Evolutionary conservation across 164 flowering plant species (phyloP).

Genomic region (Malania oleifera): DNA sequence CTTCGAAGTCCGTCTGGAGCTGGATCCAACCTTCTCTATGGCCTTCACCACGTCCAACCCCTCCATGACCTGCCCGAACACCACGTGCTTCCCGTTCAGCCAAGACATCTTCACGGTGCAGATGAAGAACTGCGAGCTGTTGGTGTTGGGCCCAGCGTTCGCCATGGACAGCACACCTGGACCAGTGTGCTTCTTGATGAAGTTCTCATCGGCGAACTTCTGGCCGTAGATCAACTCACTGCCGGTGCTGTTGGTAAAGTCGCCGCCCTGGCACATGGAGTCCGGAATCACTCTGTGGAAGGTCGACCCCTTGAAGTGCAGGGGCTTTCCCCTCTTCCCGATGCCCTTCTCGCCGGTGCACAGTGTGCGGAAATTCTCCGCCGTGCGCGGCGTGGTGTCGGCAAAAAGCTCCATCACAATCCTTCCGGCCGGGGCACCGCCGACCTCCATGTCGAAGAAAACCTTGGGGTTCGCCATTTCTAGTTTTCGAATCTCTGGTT

Average conservation of each 20-base stretch:
- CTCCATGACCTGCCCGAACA: slow-evolving; percentile 54
- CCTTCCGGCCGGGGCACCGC: slow-evolving; percentile 55
- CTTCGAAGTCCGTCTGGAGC: slow-evolving; percentile 32
- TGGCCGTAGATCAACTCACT: slow-evolving; percentile 72
- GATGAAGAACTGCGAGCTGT: slow-evolving; percentile 62
- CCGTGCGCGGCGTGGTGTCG: slow-evolving; percentile 52
- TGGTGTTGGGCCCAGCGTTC: slow-evolving; percentile 49
- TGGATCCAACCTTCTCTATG: slow-evolving; percentile 46
- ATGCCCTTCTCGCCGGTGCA: slow-evolving; percentile 84
- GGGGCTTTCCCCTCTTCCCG: slow-evolving; percentile 61
- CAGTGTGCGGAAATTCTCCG: slow-evolving; percentile 80
- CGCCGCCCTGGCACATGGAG: slow-evolving; percentile 83
- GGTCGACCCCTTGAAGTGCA: slow-evolving; percentile 67
- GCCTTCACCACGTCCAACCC: slow-evolving; percentile 49
- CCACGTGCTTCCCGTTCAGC: slow-evolving; percentile 67
- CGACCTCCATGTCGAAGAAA: slow-evolving; percentile 74
- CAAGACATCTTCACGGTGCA: slow-evolving; percentile 50
- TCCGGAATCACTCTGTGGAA: slow-evolving; percentile 77
- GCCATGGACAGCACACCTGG: slow-evolving; percentile 55
- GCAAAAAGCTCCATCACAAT: slow-evolving; percentile 80
- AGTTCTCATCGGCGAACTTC: slow-evolving; percentile 66
- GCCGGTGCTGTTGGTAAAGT: slow-evolving; percentile 76
- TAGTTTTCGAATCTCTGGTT: no score
- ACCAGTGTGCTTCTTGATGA: slow-evolving; percentile 67
- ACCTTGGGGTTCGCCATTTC: slow-evolving; percentile 64